Evolutionary conservation across 2,329 filamentous ascomycete genomes (phyloP).

Genomic region (Claviceps purpurea): DNA sequence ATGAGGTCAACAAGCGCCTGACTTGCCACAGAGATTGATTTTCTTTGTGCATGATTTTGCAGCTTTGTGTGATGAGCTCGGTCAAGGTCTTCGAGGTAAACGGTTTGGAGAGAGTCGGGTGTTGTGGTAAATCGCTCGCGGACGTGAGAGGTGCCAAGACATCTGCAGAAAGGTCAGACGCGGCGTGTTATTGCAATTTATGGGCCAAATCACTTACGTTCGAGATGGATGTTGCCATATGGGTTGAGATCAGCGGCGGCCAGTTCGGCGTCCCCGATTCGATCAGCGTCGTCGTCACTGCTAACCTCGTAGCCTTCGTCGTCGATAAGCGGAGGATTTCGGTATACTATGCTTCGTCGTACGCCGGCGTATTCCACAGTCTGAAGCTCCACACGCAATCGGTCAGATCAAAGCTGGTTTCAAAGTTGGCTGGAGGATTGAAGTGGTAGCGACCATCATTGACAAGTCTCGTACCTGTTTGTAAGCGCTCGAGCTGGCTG

Average conservation of each 20-base stretch:
- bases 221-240: constrained; percentile 57
- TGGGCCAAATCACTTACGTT: constrained; percentile 38
- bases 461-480: constrained; percentile 43
- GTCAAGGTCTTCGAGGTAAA: constrained; percentile 63
- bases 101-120: constrained; percentile 60
- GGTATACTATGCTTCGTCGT: constrained; percentile 57
- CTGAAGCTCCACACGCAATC: constrained; percentile 25
- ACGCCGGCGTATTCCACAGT: constrained; percentile 62
- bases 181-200: constrained; percentile 1
- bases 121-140: constrained; percentile 59
- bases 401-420: constrained; percentile 11
- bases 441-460: constrained; percentile 4
- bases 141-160: constrained; percentile 64
- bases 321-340: constrained; percentile 60
- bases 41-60: constrained; percentile 61
- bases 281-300: constrained; percentile 56
- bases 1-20: constrained; percentile 57
- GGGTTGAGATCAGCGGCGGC: constrained; percentile 59
- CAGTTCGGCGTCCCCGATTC: constrained; percentile 44
- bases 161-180: constrained; percentile 32
- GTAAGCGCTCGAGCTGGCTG: constrained; percentile 53
- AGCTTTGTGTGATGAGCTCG: constrained; percentile 55
- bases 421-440: neutral
- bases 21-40: constrained; percentile 59
- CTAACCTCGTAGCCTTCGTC: constrained; percentile 68